phyloP scores from a whole-genome alignment of 1,284 basidiomycete genomes.

The Ceratobasidium sp. region DNA sequence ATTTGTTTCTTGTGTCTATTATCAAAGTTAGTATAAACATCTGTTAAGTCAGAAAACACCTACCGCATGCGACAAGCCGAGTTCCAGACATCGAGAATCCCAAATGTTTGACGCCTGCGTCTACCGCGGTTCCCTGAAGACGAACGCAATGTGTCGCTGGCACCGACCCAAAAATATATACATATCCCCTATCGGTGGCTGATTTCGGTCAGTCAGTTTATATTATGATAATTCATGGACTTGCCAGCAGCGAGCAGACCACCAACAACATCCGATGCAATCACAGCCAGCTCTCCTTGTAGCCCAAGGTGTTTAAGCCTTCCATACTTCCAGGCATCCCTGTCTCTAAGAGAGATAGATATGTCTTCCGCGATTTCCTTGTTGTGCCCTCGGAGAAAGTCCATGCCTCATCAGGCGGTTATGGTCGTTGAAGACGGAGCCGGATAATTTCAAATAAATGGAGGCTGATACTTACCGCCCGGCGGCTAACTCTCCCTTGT shows the following conservation, averaged over 20 bases:
- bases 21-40: neutral
- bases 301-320: constrained; percentile 27
- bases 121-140: constrained; percentile 28
- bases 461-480: neutral
- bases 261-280: constrained; percentile 28
- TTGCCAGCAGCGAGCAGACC: constrained; percentile 34
- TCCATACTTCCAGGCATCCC: constrained; percentile 40
- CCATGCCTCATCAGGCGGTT: constrained; percentile 32
- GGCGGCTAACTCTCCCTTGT: constrained; percentile 40
- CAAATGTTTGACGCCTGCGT: constrained; percentile 39
- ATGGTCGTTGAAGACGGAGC: constrained; percentile 13
- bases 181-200: constrained; percentile 33
- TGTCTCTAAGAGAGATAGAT: constrained; percentile 36
- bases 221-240: neutral
- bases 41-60: neutral
- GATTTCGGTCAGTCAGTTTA: neutral
- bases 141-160: constrained; percentile 27
- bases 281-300: constrained; percentile 24
- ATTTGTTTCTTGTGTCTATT: constrained; percentile 73
- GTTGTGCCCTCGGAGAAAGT: constrained; percentile 34
- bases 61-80: constrained; percentile 35
- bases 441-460: neutral
- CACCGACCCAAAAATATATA: constrained; percentile 38
- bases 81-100: constrained; percentile 29
- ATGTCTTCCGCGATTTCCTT: constrained; percentile 38